These are phyloP conservation scores for Leersia perrieri DNA, from an alignment of 176 grass and related monocot genomes.

Conservation along the genomic window DNA sequence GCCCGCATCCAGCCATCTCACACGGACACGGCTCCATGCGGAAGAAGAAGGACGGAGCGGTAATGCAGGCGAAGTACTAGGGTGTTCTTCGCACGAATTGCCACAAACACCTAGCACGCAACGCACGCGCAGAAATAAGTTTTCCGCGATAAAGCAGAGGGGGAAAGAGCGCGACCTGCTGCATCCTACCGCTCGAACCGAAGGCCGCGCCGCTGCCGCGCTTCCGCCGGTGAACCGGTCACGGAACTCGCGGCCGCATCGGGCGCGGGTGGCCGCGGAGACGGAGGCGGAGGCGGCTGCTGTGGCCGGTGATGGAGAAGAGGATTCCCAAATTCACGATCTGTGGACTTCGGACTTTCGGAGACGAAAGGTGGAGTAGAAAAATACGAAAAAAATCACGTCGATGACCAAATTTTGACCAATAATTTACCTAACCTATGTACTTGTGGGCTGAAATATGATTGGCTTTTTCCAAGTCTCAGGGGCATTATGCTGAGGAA, in stretches of 20 bases:
- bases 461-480: no score
- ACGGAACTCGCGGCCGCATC: slow-evolving; percentile 19
- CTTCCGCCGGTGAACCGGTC: background rate
- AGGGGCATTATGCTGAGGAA: no score
- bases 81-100: slow-evolving; percentile 19
- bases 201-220: background rate
- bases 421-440: background rate
- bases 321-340: background rate
- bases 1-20: background rate
- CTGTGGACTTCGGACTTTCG: background rate
- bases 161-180: background rate
- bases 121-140: background rate
- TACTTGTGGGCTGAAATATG: no score
- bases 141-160: background rate
- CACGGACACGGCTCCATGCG: background rate
- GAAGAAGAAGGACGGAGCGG: background rate
- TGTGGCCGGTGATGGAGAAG: background rate
- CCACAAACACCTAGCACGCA: slow-evolving; percentile 20
- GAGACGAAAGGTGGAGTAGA: background rate
- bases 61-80: background rate
- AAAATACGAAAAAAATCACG: background rate
- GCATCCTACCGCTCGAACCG: background rate
- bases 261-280: background rate
- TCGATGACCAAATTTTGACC: background rate
- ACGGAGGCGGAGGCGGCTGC: background rate